Base-by-base conservation (phyloP, 805 yeast genomes). In the Candida bentonensis region DNA sequence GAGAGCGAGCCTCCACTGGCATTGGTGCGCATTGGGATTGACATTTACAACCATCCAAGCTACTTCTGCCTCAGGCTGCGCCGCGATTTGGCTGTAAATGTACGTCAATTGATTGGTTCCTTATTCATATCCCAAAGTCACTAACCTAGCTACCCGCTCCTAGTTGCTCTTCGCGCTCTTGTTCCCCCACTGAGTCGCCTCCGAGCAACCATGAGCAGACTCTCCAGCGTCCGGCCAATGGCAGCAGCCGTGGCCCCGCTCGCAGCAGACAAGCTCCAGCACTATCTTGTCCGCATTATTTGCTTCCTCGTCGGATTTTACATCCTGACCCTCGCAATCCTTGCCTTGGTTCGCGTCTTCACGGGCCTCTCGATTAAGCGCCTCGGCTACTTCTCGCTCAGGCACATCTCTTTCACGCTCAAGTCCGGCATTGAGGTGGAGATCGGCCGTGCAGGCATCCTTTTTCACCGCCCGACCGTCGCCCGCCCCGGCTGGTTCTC, bases 331-430 rank as follows among this genome's bases (percentile, higher is more conserved):
- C 60, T 65, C 22, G 59, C 59, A 43, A 40, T 62, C 20, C 60
- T 65, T 43, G 69, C 68, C 17, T 47, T 63, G 28, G 48, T 65
- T 17, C 58, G 69, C 13, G 49, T 64, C 21, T 54, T 63, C 48
- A 63, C 69, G 2, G 70, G 70, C 23, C 50, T 65, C 40, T 63
- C 67, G 23, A 61, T 65, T 49, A 64, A 62, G 49, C 59, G 70
- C 15, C 54, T 66, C 15, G 70, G 70, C 33, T 65, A 65, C 51
- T 53, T 65, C 45, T 59, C 62, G 17, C 49, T 65, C n/a, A 53
- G 66, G 22, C 61, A 63, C 47, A 53, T 65, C 22, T 49, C 62
- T 2, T 54, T 59, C 39, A 49, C 60, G 4, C 62, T 64, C 4
- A 50, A 49, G 30, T 53, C 60, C 3, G 69, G 69, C 22, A 42